Conservation (phyloP, 2,329 filamentous ascomycete genomes). For the Pseudocercospora eumusae region DNA sequence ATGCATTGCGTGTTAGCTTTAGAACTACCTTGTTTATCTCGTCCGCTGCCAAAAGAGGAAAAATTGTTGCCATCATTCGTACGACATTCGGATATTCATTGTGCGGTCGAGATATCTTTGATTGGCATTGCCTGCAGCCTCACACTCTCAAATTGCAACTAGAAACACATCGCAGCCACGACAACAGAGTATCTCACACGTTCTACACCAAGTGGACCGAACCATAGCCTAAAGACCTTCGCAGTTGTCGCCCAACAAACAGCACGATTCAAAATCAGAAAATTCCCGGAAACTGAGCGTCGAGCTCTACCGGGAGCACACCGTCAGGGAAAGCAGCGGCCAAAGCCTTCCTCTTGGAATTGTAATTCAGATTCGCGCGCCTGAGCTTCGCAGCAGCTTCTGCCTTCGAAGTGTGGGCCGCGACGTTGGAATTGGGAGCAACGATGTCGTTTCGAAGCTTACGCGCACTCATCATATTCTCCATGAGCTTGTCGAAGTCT, state of each 20-base stretch:
- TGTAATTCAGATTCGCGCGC: conserved; percentile 27
- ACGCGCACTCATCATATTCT: conserved; percentile 12
- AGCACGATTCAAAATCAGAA: background rate
- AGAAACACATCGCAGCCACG: background rate
- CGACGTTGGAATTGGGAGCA: conserved; percentile 17
- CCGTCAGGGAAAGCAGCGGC: background rate
- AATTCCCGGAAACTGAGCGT: background rate
- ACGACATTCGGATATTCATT: background rate
- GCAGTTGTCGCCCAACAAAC: background rate
- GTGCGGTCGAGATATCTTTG: background rate
- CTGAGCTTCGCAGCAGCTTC: conserved; percentile 20
- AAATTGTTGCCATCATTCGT: too few relatives aligned
- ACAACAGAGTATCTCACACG: background rate
- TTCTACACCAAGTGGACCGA: background rate
- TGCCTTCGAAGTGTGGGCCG: conserved; percentile 15
- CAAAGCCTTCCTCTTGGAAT: conserved; percentile 23
- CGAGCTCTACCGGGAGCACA: background rate
- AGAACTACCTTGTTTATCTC: too few relatives aligned
- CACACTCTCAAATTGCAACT: background rate
- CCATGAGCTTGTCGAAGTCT: conserved; percentile 15
- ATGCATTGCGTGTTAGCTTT: too few relatives aligned
- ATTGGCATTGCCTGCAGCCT: background rate
- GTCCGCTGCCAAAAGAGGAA: too few relatives aligned
- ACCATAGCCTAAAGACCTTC: background rate
- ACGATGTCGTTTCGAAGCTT: conserved; percentile 17